Base-by-base conservation (phyloP, 2,329 filamentous ascomycete species). In the Fusarium devonianum region DNA sequence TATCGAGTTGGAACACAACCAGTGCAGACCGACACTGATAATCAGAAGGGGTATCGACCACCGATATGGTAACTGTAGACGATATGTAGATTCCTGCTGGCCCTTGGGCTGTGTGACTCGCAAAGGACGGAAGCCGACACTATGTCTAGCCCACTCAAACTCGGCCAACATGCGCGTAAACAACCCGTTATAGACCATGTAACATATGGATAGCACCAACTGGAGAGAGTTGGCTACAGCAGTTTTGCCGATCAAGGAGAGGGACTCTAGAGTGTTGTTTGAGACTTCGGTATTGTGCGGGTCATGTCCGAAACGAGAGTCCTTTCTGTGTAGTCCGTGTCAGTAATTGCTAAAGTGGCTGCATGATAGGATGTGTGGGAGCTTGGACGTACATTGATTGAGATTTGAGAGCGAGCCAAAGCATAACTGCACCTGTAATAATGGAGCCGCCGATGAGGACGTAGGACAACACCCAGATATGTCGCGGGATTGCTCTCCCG, bases 21-120 rank as follows among this genome's bases (percentile, higher is more conserved):
- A 65, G 26, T 65, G 63, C 0, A 65, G 46, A 1, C 17, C 3
- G 11, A 43, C 54, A 1, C 53, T 58, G 5, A 58, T 32, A 0
- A 53, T 9, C 2, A 61, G 41, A 4, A 65, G 38, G 1, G 60
- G 62, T 3, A 65, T 48, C 0, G 60, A 62, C 12, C 49, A 60
- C 2, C 49, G 29, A 13, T 64, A 63, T 5, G 62, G 63, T 1
- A 65, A 25, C 18, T 65, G 60, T 7, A 65, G 53, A 3, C 57
- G 55, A 19, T 62, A 65, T 0, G 60, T 60, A 3, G 53, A 45
- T 4, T 40, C 46, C 18, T 65, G 62, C 8, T 43, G 42, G 0
- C 56, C 55, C n/a, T 21, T 49, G 0, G 53, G 53, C 7, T 53
- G 33, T 0, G 62, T 63, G 2, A 65, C 62, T 1, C 62, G 45